phyloP scores from a whole-genome alignment of 2,329 filamentous ascomycete genomes.

The Gnomoniopsis sp. region DNA sequence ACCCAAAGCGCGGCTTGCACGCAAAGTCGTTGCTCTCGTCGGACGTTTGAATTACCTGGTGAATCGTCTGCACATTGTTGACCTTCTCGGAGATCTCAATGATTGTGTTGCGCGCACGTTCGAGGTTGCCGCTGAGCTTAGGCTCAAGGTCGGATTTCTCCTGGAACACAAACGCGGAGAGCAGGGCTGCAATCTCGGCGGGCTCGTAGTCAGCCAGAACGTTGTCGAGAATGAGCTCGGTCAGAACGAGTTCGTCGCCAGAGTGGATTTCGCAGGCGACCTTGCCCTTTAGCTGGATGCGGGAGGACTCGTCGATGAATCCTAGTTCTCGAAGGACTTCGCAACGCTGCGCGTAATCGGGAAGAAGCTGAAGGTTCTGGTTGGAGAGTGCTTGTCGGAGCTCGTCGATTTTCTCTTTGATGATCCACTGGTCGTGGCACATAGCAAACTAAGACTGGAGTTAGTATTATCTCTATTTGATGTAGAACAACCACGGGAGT shows the following conservation, averaged over 20 bases:
- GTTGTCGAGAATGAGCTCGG: constrained; percentile 94
- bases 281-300: constrained; percentile 95
- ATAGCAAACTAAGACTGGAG: constrained; percentile 75
- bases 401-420: constrained; percentile 88
- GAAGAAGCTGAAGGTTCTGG: constrained; percentile 91
- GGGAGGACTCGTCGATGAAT: constrained; percentile 82
- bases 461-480: constrained; percentile 2
- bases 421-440: constrained; percentile 94
- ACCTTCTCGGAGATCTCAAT: constrained; percentile 89
- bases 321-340: constrained; percentile 86
- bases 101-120: constrained; percentile 80
- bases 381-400: constrained; percentile 89
- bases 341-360: constrained; percentile 94
- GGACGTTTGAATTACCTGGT: constrained; percentile 86
- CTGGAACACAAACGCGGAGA: constrained; percentile 95
- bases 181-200: constrained; percentile 89
- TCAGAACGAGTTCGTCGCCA: constrained; percentile 91
- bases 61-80: constrained; percentile 80
- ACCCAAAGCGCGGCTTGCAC: constrained; percentile 79
- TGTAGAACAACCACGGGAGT: not conserved
- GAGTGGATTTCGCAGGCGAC: constrained; percentile 98
- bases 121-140: constrained; percentile 75
- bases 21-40: constrained; percentile 94
- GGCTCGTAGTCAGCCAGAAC: constrained; percentile 93
- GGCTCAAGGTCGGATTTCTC: constrained; percentile 87